Evolutionary conservation across 73 alveolate genomes (phyloP).

Genomic region (Loxodes magnus): DNA sequence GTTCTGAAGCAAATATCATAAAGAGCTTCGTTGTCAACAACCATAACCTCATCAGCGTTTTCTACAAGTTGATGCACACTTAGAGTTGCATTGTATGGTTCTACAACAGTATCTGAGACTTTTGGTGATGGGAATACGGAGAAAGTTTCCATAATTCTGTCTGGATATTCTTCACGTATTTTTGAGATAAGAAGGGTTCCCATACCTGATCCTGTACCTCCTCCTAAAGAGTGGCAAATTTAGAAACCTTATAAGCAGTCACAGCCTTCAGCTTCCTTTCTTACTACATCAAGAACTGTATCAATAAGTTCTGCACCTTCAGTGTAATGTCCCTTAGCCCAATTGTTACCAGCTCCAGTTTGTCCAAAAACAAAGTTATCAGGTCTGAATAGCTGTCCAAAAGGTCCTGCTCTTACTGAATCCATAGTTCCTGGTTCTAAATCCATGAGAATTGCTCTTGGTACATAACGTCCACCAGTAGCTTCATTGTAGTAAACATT

Average conservation of each 20-base stretch:
- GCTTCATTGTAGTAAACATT: conserved; percentile 97
- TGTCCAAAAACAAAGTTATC: conserved; percentile 97
- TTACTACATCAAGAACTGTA: conserved; percentile 83
- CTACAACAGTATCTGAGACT: conserved; percentile 91
- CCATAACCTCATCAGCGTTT: conserved; percentile 62
- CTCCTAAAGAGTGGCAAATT: conserved; percentile 84
- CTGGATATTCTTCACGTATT: conserved; percentile 92
- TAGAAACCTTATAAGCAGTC: conserved; percentile 90
- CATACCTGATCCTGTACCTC: conserved; percentile 96
- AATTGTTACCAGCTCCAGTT: conserved; percentile 94
- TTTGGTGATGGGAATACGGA: conserved; percentile 95
- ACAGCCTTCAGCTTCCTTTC: conserved; percentile 96
- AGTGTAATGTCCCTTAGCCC: conserved; percentile 99
- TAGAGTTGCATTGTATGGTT: conserved; percentile 97
- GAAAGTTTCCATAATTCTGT: conserved; percentile 92
- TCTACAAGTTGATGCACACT: conserved; percentile 78
- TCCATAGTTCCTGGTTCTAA: conserved; percentile 96
- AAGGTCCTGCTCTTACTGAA: conserved; percentile 96
- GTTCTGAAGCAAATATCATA: conserved; percentile 97
- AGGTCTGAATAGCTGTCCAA: conserved; percentile 97
- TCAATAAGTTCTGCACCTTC: conserved; percentile 92
- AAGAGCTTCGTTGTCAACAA: conserved; percentile 70
- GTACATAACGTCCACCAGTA: conserved; percentile 96
- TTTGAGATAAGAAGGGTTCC: conserved; percentile 92
- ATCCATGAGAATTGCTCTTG: conserved; percentile 96